phyloP scores from a whole-genome alignment of 176 grass and related monocot genomes.

The Bonia amplexicaulis region DNA sequence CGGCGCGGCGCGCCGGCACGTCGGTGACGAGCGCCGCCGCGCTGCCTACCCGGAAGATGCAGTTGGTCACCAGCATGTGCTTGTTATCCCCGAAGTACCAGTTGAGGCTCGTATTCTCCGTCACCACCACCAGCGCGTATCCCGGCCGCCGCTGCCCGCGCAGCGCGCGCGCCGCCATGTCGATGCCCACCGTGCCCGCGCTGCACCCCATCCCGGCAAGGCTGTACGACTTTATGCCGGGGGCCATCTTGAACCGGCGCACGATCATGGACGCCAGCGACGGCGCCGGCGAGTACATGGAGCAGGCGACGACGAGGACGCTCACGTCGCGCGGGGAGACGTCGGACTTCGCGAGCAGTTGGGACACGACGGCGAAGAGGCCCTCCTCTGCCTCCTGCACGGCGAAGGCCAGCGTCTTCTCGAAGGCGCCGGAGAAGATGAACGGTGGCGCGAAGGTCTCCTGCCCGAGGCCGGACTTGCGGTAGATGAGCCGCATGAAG shows the following conservation, averaged over 20 bases:
- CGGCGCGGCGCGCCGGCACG: constrained; percentile 23
- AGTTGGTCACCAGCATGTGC: constrained; percentile 94
- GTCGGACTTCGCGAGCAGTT: constrained; percentile 62
- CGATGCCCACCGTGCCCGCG: constrained; percentile 49
- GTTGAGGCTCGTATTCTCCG: constrained; percentile 77
- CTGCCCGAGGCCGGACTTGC: constrained; percentile 74
- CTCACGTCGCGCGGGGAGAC: constrained; percentile 29
- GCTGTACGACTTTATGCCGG: constrained; percentile 54
- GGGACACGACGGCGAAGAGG: constrained; percentile 45
- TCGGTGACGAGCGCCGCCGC: constrained; percentile 66
- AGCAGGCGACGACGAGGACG: constrained; percentile 64
- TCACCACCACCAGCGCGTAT: constrained; percentile 81
- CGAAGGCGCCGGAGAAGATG: constrained; percentile 44
- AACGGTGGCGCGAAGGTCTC: constrained; percentile 77
- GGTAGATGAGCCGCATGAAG: constrained; percentile 74
- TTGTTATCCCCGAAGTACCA: constrained; percentile 92
- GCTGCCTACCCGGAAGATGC: constrained; percentile 80
- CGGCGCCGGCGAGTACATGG: constrained; percentile 64
- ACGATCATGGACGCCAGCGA: constrained; percentile 59
- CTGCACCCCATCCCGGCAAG: constrained; percentile 87
- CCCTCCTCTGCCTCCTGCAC: constrained; percentile 74
- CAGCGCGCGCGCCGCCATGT: constrained; percentile 59
- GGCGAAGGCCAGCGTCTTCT: constrained; percentile 37
- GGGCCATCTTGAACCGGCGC: constrained; percentile 34
- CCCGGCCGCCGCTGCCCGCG: not conserved